These are phyloP conservation scores for Nymphaea colorata DNA, from an alignment of 164 flowering plant species.

Conservation along the genomic window DNA sequence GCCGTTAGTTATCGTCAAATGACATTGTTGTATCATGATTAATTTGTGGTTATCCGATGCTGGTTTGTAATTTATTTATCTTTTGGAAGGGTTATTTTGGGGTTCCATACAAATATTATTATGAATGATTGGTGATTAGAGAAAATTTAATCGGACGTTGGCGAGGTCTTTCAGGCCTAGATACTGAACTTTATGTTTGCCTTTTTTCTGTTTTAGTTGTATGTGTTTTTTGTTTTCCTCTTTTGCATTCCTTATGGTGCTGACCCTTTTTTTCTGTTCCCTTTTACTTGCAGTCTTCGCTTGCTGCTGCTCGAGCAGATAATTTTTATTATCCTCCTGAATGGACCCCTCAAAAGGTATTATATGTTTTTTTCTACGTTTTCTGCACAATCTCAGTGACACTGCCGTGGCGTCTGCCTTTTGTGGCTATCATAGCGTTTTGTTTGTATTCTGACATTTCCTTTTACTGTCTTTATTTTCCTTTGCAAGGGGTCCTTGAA, in stretches of 20 bases:
- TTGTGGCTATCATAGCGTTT: neutral
- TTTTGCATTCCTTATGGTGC: neutral
- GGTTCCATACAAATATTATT: neutral
- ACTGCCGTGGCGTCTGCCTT: neutral
- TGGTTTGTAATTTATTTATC: neutral
- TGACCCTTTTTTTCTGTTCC: neutral
- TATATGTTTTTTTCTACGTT: neutral
- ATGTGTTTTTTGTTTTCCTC: too few relatives aligned
- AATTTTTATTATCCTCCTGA: conserved; percentile 97
- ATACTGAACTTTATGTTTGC: too few relatives aligned
- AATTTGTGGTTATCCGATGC: neutral
- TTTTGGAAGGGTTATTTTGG: neutral
- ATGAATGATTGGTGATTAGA: too few relatives aligned
- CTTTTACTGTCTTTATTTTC: conserved; percentile 4
- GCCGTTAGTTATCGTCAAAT: neutral
- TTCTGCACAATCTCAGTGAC: neutral
- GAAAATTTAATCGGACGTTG: neutral
- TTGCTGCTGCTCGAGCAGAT: conserved; percentile 99
- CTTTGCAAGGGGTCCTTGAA: conserved; percentile 67
- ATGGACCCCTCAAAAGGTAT: conserved; percentile 90
- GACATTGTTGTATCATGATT: neutral
- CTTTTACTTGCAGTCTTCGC: conserved; percentile 68
- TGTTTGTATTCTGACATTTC: neutral
- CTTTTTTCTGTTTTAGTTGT: neutral
- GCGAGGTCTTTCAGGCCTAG: neutral